phyloP scores from a whole-genome alignment of 768 basidiomycete species.

The Psilocybe cubensis region DNA sequence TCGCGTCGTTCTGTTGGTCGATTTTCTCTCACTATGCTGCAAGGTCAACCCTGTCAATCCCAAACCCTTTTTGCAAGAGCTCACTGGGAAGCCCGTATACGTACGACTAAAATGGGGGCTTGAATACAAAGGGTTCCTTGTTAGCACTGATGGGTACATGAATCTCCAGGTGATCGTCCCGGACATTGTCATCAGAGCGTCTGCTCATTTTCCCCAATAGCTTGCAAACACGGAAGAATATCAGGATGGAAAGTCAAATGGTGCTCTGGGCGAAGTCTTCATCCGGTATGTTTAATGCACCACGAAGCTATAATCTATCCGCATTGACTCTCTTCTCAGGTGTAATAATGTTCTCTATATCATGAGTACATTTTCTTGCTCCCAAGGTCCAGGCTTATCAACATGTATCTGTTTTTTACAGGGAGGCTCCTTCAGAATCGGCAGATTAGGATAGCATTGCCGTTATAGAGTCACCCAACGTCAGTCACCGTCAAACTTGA shows the following conservation, averaged over 20 bases:
- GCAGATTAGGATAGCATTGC: constrained; percentile 17
- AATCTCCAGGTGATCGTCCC: constrained; percentile 82
- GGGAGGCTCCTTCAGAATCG: constrained; percentile 69
- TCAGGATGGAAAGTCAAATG: constrained; percentile 94
- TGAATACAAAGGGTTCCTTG: constrained; percentile 98
- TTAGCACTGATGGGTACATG: constrained; percentile 99
- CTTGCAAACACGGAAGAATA: constrained; percentile 99
- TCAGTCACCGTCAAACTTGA: no score
- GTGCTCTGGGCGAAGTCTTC: constrained; percentile 97
- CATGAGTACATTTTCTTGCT: constrained; percentile 59
- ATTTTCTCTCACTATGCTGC: constrained; percentile 15
- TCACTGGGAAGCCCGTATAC: constrained; percentile 95
- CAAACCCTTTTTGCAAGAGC: constrained; percentile 97
- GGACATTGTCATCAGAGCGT: neutral
- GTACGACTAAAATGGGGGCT: constrained; percentile 98
- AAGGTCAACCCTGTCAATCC: constrained; percentile 95
- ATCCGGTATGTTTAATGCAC: constrained; percentile 69
- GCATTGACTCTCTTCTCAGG: constrained; percentile 37
- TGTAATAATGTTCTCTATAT: constrained; percentile 98
- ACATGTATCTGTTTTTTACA: constrained; percentile 49
- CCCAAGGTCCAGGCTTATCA: constrained; percentile 1
- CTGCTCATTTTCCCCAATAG: constrained; percentile 41
- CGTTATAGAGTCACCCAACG: neutral
- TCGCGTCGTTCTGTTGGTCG: constrained; percentile 5
- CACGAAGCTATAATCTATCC: constrained; percentile 2